These are phyloP conservation scores for Euphorbia lathyris DNA, from an alignment of 345 rosid genomes.

Conservation along the genomic window DNA sequence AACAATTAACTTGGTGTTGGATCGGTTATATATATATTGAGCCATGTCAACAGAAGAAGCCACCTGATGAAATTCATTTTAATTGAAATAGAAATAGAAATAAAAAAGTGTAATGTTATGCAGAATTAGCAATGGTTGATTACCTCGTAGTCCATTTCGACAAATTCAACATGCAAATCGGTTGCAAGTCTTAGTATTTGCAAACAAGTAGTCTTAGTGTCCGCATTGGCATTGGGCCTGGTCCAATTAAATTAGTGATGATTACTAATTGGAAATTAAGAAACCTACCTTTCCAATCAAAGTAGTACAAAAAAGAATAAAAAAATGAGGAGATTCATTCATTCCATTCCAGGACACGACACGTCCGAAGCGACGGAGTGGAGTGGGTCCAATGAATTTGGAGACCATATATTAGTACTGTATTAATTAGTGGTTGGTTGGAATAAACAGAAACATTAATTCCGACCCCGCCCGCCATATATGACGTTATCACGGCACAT, in stretches of 20 bases:
- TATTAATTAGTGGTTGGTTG: neutral
- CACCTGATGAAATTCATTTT: too few relatives aligned
- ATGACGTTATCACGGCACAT: neutral
- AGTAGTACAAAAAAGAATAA: too few relatives aligned
- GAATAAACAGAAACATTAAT: neutral
- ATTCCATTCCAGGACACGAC: too few relatives aligned
- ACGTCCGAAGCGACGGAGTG: too few relatives aligned
- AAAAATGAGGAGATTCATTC: too few relatives aligned
- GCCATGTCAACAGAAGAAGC: slow-evolving; percentile 30
- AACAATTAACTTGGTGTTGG: slow-evolving; percentile 39
- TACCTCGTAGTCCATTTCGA: slow-evolving; percentile 50
- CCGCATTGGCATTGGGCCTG: slow-evolving; percentile 24
- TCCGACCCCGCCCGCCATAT: neutral
- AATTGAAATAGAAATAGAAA: too few relatives aligned
- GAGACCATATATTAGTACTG: too few relatives aligned
- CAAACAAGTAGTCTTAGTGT: slow-evolving; percentile 21
- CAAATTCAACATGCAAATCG: slow-evolving; percentile 37
- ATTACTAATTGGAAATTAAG: neutral
- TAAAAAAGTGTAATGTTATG: too few relatives aligned
- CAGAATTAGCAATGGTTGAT: neutral
- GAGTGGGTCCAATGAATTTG: neutral
- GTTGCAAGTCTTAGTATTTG: slow-evolving; percentile 35
- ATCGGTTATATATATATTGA: slow-evolving; percentile 22
- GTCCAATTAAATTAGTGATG: neutral
- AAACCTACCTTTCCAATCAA: too few relatives aligned